phyloP scores from a whole-genome alignment of 2,329 filamentous ascomycete species.

The Metarhizium guizhouense region DNA sequence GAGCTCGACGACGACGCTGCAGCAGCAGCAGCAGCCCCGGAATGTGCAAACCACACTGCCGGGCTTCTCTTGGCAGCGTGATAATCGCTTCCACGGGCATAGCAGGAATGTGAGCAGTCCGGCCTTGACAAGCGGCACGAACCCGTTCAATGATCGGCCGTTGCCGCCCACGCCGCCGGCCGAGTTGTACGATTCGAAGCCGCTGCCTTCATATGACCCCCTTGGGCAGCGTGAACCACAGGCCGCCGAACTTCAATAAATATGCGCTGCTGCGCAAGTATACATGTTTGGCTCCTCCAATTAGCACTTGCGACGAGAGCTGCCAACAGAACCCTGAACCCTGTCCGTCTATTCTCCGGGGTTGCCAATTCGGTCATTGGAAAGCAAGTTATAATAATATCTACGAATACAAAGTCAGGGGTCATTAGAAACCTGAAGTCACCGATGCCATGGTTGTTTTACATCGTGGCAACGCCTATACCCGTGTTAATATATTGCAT shows the following conservation, averaged over 20 bases:
- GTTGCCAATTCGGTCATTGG: no score
- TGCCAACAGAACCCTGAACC: no score
- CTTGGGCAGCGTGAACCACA: background rate
- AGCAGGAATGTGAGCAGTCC: background rate
- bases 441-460: no score
- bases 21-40: background rate
- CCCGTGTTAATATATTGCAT: no score
- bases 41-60: constrained; percentile 18
- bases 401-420: no score
- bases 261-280: no score
- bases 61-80: constrained; percentile 22
- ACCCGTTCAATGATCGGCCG: background rate
- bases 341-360: no score
- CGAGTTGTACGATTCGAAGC: background rate
- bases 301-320: no score
- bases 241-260: background rate
- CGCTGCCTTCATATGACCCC: background rate
- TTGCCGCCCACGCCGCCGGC: background rate
- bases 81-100: constrained; percentile 17
- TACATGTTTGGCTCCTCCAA: no score
- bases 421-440: no score
- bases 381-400: no score
- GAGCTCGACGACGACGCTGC: background rate
- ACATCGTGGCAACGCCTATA: no score
- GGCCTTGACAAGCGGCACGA: background rate